Base-by-base conservation (phyloP, 1,284 basidiomycete genomes). In the Ganoderma resinaceum region DNA sequence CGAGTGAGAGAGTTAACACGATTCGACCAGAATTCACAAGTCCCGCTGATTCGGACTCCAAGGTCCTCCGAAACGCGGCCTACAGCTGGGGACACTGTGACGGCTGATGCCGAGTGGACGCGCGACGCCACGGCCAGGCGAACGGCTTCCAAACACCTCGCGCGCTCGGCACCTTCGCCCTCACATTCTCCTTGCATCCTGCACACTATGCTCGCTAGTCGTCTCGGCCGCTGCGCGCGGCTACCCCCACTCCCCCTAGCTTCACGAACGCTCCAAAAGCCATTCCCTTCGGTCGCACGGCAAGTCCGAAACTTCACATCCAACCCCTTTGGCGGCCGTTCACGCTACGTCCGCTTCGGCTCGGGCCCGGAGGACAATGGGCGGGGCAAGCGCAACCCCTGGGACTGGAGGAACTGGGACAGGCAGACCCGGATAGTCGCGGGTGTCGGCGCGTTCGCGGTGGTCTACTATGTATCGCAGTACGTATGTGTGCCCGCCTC, bases 391-490 rank as follows among this genome's bases (percentile, higher is more conserved):
- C 53, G 73, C 29, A 70, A 67, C 18, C 70, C 74, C 1, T 70
- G 74, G 68, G 72, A 77, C 58, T 43, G 73, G 38, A 59, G 68
- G 20, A 68, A 67, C 31, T 78, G 76, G 77, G 70, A 75, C 53
- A 68, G 18, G 46, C n/a, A 62, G 0, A 70, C 70, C 60, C 66
- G 71, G 67, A 35, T 78, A 3, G 16, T 73, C 9, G 77, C 68
- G 2, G 75, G 70, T 69, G 74, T 78, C 0, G 72, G 81, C 31
- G 79, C 76, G 14, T 81, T 82, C 18, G 85, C 83, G 1, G 81
- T 80, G 7, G 76, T 83, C 5, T 93, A 91, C 78, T 91, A 89
- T 76, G 77, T 89, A 3, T 72, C 79, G 16, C 88, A 91, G 89
- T 91, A 76, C 79, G 89, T 83, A 63, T 68, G 63, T 69, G 63